Evolutionary conservation across 805 yeast species (phyloP).

Genomic region (Metschnikowia vanudenii): DNA sequence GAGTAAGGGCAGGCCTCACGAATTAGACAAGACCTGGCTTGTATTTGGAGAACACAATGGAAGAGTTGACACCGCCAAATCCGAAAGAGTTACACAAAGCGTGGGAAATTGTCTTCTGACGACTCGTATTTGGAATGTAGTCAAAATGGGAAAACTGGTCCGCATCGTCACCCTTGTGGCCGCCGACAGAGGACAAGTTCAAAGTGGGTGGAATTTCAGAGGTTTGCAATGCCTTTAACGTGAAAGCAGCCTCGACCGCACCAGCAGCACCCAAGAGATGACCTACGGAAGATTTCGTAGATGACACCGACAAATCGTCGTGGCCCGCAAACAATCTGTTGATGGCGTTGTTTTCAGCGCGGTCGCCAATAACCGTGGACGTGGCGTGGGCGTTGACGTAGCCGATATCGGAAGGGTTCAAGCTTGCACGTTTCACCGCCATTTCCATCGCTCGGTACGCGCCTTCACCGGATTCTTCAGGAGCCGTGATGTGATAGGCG

Average conservation of each 20-base stretch:
- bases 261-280: conserved; percentile 97
- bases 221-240: conserved; percentile 61
- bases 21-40: neutral
- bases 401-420: conserved; percentile 51
- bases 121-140: conserved; percentile 53
- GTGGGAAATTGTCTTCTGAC: conserved; percentile 40
- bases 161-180: conserved; percentile 44
- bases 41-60: conserved; percentile 49
- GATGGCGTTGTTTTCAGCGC: conserved; percentile 82
- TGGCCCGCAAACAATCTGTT: conserved; percentile 45
- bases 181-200: conserved; percentile 59
- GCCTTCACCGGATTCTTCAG: conserved; percentile 77
- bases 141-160: conserved; percentile 48
- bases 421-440: conserved; percentile 58
- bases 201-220: conserved; percentile 74
- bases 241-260: conserved; percentile 83
- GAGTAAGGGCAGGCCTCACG: no score
- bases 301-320: conserved; percentile 54
- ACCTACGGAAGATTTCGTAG: conserved; percentile 91
- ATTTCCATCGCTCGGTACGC: conserved; percentile 78
- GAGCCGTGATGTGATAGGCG: conserved; percentile 91
- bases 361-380: conserved; percentile 84
- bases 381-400: conserved; percentile 98
- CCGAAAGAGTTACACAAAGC: conserved; percentile 93
- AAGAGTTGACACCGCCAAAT: conserved; percentile 93